A percentile compares a stretch with the other conserved stretches of the same genome.
phyloP scores from a whole-genome alignment of 31 red algal species.

The Porphyra umbilicalis region DNA sequence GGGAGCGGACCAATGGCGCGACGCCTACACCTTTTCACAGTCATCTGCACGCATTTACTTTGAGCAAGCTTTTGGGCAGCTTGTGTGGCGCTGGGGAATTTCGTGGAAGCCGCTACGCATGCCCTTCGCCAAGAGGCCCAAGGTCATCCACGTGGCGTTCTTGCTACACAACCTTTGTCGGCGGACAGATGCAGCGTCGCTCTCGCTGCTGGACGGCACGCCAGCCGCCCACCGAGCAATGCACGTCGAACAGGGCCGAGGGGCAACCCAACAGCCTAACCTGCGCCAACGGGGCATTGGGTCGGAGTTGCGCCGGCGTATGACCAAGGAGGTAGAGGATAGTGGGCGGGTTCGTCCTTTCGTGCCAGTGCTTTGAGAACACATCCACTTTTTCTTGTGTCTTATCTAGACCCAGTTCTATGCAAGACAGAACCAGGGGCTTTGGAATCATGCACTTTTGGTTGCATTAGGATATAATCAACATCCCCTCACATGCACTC shows the following conservation, averaged over 20 bases:
- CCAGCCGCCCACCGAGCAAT: no score
- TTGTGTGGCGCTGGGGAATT: constrained; percentile 18
- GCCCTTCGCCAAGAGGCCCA: not conserved
- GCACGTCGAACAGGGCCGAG: no score
- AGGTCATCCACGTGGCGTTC: not conserved
- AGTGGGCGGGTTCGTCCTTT: not conserved
- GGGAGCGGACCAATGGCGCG: constrained; percentile 3
- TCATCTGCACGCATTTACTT: constrained; percentile 19
- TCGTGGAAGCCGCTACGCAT: not conserved
- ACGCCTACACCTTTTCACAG: constrained; percentile 24
- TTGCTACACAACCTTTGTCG: not conserved
- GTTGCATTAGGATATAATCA: no score
- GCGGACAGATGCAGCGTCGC: no score
- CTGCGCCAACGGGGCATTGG: not conserved
- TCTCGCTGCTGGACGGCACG: no score
- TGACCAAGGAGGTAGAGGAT: not conserved
- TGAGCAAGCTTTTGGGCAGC: constrained; percentile 20
- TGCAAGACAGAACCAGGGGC: no score
- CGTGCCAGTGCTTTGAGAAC: no score
- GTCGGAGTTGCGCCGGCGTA: not conserved
- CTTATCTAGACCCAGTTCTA: no score
- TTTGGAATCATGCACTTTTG: no score
- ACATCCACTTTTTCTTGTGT: no score
- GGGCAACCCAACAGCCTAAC: no score
- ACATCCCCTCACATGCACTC: no score